Evolutionary conservation across 768 basidiomycete species (phyloP), one percentile per base, ranked within the genome.

Genomic region (Boletus reticuloceps): DNA sequence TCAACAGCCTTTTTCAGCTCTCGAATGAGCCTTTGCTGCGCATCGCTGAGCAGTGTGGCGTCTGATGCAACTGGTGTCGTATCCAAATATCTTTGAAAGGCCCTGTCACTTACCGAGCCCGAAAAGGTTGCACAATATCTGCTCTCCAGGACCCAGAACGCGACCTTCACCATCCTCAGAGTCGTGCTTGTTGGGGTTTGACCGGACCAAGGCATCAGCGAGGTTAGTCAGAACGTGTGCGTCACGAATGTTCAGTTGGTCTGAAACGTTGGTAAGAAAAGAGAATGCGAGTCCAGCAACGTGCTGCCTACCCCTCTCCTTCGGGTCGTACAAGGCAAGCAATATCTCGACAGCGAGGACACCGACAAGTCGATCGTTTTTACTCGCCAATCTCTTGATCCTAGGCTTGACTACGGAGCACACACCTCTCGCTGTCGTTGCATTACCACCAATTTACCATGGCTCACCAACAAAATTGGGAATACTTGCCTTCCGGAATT

Each of bases 271-370:
- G 12, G 41, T 38, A 4, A 27, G 41, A 4, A 34, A 13, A 34
- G 20, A 31, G 31, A 27, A 4, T 32, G 5, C 14, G n/a, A 20
- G 8, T 32, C 6, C 11, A 34, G 27, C 1, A 46, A 22, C 6
- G n/a, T n/a, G n/a, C 4, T 8, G 3, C 63, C 1, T 47, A 57
- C 65, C 22, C 34, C 4, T 49, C 0, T 60, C 58, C 4, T 17
- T 10, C 11, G 32, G 31, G 31, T 60, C 40, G 2, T 55, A 63
- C 4, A 68, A 34, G 8, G 42, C 49, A 32, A 68, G 57, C 7
- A 54, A 39, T 48, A 65, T 57, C 20, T 68, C 66, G 3, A 63
- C 61, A 11, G 66, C 61, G 5, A 67, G 57, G 25, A 52, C 53
- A 36, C 65, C 63, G n/a, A 68, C 38, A 4, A 55, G 41, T 31